These are phyloP conservation scores for Casuarina cunninghamiana DNA, from an alignment of 306 rosid species.

Conservation along the genomic window DNA sequence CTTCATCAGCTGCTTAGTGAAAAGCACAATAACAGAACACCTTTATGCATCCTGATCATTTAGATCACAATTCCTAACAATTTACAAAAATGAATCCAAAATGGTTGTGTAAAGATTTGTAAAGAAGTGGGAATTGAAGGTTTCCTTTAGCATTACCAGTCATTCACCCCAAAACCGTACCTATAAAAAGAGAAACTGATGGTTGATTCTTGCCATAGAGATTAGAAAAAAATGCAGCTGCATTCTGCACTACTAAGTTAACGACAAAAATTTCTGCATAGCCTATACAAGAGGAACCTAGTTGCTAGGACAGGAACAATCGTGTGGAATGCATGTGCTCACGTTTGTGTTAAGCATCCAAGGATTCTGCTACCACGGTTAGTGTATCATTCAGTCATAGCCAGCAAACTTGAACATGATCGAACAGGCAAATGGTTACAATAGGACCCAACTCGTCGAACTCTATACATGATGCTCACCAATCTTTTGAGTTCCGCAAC, in stretches of 20 bases:
- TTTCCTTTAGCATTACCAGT: no score
- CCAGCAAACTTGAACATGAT: neutral
- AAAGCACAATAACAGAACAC: no score
- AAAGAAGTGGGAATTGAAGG: neutral
- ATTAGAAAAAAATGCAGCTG: neutral
- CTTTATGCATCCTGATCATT: no score
- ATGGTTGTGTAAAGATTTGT: no score
- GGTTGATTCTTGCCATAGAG: no score
- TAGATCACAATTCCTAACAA: no score
- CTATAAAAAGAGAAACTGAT: no score
- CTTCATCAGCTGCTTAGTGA: no score
- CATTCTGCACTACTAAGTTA: neutral
- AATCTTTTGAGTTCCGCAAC: neutral
- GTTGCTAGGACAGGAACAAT: neutral
- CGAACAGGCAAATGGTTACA: neutral
- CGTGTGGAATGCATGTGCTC: slow-evolving; percentile 1
- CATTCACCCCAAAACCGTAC: no score
- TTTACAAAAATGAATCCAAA: no score
- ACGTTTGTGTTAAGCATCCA: neutral
- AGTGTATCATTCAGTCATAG: neutral
- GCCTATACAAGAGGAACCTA: neutral
- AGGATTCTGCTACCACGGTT: neutral
- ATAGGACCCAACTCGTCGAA: neutral
- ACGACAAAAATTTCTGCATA: neutral
- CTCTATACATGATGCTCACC: neutral